Evolutionary conservation across 305 asterid genomes (phyloP).

Genomic region (Solanum hybrid): DNA sequence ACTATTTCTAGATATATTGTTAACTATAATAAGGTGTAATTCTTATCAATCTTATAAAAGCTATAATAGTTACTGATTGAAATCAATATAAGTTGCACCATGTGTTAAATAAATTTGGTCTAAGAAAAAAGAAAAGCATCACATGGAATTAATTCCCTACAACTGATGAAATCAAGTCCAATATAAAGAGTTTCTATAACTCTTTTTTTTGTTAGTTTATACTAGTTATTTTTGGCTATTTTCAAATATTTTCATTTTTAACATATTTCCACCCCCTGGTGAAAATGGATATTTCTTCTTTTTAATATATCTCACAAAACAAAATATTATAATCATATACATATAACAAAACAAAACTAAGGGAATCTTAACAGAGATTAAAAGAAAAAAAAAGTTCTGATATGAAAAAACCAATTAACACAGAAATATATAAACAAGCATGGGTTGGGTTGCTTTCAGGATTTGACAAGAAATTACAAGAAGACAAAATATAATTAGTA

Average conservation of each 20-base stretch:
- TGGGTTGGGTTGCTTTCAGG: background rate
- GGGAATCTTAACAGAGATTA: background rate
- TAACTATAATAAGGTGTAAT: background rate
- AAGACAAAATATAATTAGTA: background rate
- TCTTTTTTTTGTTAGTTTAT: background rate
- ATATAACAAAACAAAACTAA: background rate
- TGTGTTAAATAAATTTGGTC: background rate
- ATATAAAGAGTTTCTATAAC: background rate
- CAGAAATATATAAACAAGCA: background rate
- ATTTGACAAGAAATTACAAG: background rate
- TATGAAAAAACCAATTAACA: background rate
- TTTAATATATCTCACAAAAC: background rate
- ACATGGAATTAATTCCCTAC: background rate
- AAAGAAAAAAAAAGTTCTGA: background rate
- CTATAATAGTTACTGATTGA: background rate
- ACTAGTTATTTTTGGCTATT: background rate
- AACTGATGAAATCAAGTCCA: background rate
- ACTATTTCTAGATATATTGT: background rate
- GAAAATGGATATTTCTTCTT: background rate
- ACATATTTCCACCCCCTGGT: background rate
- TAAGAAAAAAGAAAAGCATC: background rate
- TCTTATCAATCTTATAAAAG: background rate
- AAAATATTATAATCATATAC: background rate
- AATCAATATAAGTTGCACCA: background rate
- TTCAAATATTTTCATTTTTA: background rate